Evolutionary conservation across 768 basidiomycete species (phyloP).

Genomic region (Psilocybe sp.): DNA sequence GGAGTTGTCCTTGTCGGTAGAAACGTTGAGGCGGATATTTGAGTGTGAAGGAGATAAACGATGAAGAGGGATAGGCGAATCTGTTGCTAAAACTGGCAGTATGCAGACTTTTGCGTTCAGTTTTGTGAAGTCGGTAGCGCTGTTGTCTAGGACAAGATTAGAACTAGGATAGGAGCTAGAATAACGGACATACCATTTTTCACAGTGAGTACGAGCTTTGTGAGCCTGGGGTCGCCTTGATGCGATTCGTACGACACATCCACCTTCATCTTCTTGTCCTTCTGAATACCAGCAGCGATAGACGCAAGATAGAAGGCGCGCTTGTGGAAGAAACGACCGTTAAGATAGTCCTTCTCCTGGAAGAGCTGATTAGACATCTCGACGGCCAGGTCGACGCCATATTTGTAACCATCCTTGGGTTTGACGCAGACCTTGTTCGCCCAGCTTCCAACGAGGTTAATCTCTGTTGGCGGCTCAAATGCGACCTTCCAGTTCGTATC

Average conservation of each 20-base stretch:
- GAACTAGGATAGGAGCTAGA: slow-evolving; percentile 22
- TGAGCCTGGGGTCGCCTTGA: slow-evolving; percentile 60
- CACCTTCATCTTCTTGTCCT: slow-evolving; percentile 46
- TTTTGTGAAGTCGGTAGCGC: slow-evolving; percentile 58
- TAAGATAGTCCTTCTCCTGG: slow-evolving; percentile 92
- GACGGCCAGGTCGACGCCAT: slow-evolving; percentile 76
- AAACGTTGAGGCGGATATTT: slow-evolving; percentile 39
- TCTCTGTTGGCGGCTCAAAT: slow-evolving; percentile 74
- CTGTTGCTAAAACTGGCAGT: slow-evolving; percentile 59
- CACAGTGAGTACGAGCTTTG: slow-evolving; percentile 60
- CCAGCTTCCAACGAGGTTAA: slow-evolving; percentile 86
- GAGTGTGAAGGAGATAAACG: slow-evolving; percentile 73
- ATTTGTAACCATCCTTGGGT: slow-evolving; percentile 59
- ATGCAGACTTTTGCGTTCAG: slow-evolving; percentile 72
- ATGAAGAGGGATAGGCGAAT: slow-evolving; percentile 63
- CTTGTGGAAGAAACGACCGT: slow-evolving; percentile 90
- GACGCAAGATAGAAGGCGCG: slow-evolving; percentile 85
- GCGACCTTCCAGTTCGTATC: slow-evolving; percentile 88
- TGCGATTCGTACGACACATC: slow-evolving; percentile 61
- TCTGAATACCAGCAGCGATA: slow-evolving; percentile 60
- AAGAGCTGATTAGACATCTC: slow-evolving; percentile 93
- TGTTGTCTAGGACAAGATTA: slow-evolving; percentile 37
- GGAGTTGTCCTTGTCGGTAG: slow-evolving; percentile 17
- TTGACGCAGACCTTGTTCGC: slow-evolving; percentile 74
- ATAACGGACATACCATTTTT: slow-evolving; percentile 40